Base-by-base conservation (phyloP, 192 early-diverging fungal species). In the Coemansia sp. region DNA sequence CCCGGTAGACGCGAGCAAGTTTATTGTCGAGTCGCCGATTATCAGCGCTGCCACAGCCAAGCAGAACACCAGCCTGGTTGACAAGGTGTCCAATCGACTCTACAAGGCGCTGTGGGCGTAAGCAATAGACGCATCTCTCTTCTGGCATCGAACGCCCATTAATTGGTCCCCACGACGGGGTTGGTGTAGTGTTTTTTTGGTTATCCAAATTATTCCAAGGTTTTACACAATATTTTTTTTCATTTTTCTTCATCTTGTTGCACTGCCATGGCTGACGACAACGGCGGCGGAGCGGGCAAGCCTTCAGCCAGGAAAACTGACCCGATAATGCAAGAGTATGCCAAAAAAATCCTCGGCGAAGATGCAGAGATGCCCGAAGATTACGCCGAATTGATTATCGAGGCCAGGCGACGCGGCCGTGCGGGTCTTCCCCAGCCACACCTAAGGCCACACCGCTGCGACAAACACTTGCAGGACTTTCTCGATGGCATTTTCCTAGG, bases 401-500 rank as follows among this genome's bases (percentile, higher is more conserved):
- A 79, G 61, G 67, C 62, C 2, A 58, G 76, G 46, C 58, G 65
- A 21, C 69, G 76, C 3, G 76, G 76, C 3, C 70, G 70, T n/a
- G 66, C 63, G 46, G 76, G 76, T 4, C 56, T 66, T 24, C 70
- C 70, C 10, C 76, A 79, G 60, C 76, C 76, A 18, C 63, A 69
- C 35, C 63, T 79, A 18, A 60, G 59, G 41, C 76, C 76, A 34
- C 76, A 79, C 53, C 56, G 76, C 11, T 79, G 76, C 56, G 66
- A 72, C 46, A 69, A 69, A 34, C 76, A 79, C 33, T 44, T 79
- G 50, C 68, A 79, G 36, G 76, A 79, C 57, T 70, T 79, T 66
- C 35, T 79, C 11, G 70, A 73, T 33, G 70, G 76, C 15, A 61
- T 79, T 7, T 73, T 79, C 18, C 29, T 67, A 17, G 63, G 63